Conservation (phyloP, 257 asterid species). For the Solanum pimpinellifolium region DNA sequence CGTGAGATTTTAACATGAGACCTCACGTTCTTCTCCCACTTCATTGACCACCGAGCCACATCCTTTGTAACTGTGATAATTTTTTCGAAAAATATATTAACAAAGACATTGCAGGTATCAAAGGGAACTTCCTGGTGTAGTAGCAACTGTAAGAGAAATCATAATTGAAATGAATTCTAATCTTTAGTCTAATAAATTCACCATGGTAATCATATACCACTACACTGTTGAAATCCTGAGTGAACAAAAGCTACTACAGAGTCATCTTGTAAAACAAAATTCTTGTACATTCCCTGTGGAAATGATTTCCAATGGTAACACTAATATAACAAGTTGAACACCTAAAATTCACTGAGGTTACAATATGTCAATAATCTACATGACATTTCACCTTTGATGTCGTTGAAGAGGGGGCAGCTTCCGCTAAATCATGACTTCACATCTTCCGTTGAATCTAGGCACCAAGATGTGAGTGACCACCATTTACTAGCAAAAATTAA, state of each 20-base stretch:
- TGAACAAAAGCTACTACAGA: background rate
- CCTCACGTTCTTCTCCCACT: background rate
- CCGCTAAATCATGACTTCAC: constrained; percentile 8
- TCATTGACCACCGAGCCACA: background rate
- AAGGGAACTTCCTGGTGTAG: background rate
- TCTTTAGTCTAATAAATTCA: background rate
- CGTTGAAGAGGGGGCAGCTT: background rate
- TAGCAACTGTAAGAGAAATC: background rate
- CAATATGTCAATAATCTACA: background rate
- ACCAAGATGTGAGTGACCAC: background rate
- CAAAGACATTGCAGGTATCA: background rate
- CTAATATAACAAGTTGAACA: background rate
- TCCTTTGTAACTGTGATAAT: background rate
- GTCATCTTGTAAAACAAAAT: background rate
- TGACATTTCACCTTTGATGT: background rate
- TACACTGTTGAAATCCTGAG: background rate
- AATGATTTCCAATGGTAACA: background rate
- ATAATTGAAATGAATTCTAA: background rate
- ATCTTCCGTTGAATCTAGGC: constrained; percentile 24
- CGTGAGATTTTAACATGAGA: background rate
- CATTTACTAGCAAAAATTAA: background rate
- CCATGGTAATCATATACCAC: background rate
- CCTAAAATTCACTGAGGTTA: background rate
- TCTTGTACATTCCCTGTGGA: background rate
- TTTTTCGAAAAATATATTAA: background rate